These are phyloP conservation scores for Yamadazyma philogaea DNA, from an alignment of 805 yeast genomes.

Conservation along the genomic window DNA sequence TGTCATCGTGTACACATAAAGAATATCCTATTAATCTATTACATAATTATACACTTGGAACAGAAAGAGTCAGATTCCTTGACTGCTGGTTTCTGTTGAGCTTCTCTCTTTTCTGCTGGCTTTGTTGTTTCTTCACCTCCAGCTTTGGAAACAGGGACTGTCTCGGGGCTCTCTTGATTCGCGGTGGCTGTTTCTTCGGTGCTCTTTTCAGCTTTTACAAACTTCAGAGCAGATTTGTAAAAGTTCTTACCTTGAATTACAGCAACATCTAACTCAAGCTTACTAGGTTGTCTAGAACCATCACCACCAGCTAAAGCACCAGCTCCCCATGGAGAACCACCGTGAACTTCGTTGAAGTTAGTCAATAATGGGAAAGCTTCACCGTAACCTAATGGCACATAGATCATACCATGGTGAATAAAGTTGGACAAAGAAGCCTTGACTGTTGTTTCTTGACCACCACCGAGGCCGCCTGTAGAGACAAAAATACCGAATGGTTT, in stretches of 20 bases:
- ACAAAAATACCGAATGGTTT: slow-evolving; percentile 74
- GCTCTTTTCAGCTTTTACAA: slow-evolving; percentile 8
- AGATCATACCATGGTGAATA: slow-evolving; percentile 77
- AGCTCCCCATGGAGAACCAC: slow-evolving; percentile 87
- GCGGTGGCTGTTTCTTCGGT: neutral
- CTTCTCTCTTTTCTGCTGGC: slow-evolving; percentile 8
- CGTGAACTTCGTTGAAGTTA: slow-evolving; percentile 65
- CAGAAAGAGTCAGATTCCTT: slow-evolving; percentile 17
- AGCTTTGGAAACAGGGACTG: no score
- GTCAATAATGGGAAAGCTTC: slow-evolving; percentile 34
- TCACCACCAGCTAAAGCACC: slow-evolving; percentile 74
- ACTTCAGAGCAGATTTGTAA: slow-evolving; percentile 20
- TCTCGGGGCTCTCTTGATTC: neutral
- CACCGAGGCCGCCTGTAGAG: slow-evolving; percentile 73
- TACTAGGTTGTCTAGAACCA: slow-evolving; percentile 68
- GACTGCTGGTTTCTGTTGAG: slow-evolving; percentile 16
- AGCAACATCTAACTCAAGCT: slow-evolving; percentile 64
- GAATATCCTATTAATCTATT: slow-evolving; percentile 2
- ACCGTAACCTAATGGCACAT: slow-evolving; percentile 73
- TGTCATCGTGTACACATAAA: no score
- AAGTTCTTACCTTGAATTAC: slow-evolving; percentile 65
- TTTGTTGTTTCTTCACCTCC: slow-evolving; percentile 6
- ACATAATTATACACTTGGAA: slow-evolving; percentile 21
- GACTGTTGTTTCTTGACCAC: slow-evolving; percentile 75
- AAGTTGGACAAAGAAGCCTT: slow-evolving; percentile 58